phyloP scores from a whole-genome alignment of 1,284 basidiomycete genomes.

The Thecaphora frezii region DNA sequence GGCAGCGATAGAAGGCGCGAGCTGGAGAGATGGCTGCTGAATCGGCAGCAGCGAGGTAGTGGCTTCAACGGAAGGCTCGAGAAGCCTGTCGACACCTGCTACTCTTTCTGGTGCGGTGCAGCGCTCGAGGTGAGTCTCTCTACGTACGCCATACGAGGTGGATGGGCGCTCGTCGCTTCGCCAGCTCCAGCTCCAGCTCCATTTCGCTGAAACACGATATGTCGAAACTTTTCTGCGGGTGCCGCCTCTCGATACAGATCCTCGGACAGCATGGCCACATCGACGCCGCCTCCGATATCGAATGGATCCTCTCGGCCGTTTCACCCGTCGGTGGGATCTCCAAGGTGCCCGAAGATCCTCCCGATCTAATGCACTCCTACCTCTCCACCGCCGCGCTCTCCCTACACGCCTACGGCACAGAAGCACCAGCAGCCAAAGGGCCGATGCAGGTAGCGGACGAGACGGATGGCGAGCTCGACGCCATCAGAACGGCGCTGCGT shows the following conservation, averaged over 20 bases:
- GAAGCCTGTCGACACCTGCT: slow-evolving; percentile 28
- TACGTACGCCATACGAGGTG: no score
- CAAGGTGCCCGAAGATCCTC: slow-evolving; percentile 45
- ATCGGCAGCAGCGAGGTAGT: slow-evolving; percentile 11
- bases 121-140: slow-evolving; percentile 16
- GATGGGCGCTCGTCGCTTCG: no score
- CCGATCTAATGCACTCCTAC: slow-evolving; percentile 55
- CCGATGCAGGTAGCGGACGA: not conserved
- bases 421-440: not conserved
- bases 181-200: no score
- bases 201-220: no score
- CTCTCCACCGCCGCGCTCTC: slow-evolving; percentile 45
- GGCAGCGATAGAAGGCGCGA: not conserved
- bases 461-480: not conserved
- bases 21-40: slow-evolving; percentile 16
- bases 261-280: slow-evolving; percentile 33
- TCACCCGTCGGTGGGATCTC: slow-evolving; percentile 47
- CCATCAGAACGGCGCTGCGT: not conserved
- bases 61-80: slow-evolving; percentile 17
- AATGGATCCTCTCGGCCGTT: slow-evolving; percentile 45
- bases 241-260: slow-evolving; percentile 11
- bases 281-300: slow-evolving; percentile 27
- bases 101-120: slow-evolving; percentile 58
- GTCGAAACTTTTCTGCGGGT: no score
- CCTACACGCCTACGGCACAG: slow-evolving; percentile 25